Evolutionary conservation across 1,284 basidiomycete species (phyloP).

Genomic region (Farysia itapuensis): DNA sequence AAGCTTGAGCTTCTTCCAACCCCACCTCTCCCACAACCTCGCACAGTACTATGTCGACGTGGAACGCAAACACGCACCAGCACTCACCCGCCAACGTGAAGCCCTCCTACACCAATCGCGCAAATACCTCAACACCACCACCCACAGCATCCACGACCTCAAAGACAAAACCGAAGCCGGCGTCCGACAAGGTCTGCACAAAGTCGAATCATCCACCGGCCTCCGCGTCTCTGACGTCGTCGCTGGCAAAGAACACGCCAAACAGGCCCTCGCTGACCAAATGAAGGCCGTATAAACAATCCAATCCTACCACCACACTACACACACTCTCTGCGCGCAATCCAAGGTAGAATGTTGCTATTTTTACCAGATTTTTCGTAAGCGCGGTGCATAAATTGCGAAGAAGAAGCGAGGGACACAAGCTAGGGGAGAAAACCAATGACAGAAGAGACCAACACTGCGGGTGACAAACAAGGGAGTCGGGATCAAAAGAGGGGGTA

Average conservation of each 20-base stretch:
- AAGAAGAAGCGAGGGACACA: too few relatives aligned
- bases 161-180: conserved; percentile 26
- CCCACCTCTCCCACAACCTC: conserved; percentile 49
- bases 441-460: too few relatives aligned
- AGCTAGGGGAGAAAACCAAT: too few relatives aligned
- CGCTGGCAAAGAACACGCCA: conserved; percentile 8
- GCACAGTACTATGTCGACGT: conserved; percentile 42
- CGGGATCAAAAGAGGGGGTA: too few relatives aligned
- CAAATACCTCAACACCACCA: conserved; percentile 10
- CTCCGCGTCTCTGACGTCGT: conserved; percentile 39
- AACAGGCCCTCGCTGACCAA: conserved; percentile 22
- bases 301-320: background rate
- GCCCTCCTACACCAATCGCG: conserved; percentile 1
- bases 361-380: too few relatives aligned
- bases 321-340: too few relatives aligned
- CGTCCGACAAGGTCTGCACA: conserved; percentile 28
- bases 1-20: conserved; percentile 57
- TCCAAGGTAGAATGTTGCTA: too few relatives aligned
- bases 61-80: conserved; percentile 35
- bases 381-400: too few relatives aligned
- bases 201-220: conserved; percentile 46
- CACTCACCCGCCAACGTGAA: conserved; percentile 35
- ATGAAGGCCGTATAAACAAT: conserved; percentile 35
- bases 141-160: conserved; percentile 15
- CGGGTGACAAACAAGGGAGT: too few relatives aligned